Evolutionary conservation across 2,329 filamentous ascomycete genomes (phyloP).

Genomic region (Byssochlamys sp.): DNA sequence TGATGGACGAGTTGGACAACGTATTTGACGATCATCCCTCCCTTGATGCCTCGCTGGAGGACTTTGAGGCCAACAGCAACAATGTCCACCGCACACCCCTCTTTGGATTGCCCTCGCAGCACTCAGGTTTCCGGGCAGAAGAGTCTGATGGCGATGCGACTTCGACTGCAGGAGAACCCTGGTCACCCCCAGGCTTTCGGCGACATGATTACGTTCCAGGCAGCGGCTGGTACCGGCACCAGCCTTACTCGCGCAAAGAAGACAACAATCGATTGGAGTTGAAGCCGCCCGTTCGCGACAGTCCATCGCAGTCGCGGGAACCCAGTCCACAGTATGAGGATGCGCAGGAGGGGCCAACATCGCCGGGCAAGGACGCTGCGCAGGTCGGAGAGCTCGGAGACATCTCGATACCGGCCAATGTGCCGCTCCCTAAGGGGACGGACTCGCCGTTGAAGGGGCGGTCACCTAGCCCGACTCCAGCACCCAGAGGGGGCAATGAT

Average conservation of each 20-base stretch:
- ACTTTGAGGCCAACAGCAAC: slow-evolving; percentile 48
- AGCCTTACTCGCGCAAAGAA: slow-evolving; percentile 38
- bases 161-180: slow-evolving; percentile 39
- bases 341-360: slow-evolving; percentile 37
- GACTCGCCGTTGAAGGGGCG: slow-evolving; percentile 49
- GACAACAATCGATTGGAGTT: slow-evolving; percentile 29
- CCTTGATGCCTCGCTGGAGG: slow-evolving; percentile 51
- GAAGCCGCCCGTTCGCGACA: slow-evolving; percentile 33
- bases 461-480: slow-evolving; percentile 45
- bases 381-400: slow-evolving; percentile 34
- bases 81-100: slow-evolving; percentile 38
- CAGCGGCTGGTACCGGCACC: slow-evolving; percentile 47
- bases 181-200: slow-evolving; percentile 58
- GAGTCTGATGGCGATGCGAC: slow-evolving; percentile 31
- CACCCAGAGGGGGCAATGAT: slow-evolving; percentile 21
- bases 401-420: slow-evolving; percentile 44
- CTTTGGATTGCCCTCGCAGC: slow-evolving; percentile 48
- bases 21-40: slow-evolving; percentile 51
- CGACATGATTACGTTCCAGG: slow-evolving; percentile 40
- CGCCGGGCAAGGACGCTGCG: slow-evolving; percentile 17
- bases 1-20: slow-evolving; percentile 40
- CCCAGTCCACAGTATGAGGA: slow-evolving; percentile 52
- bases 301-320: slow-evolving; percentile 46
- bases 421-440: slow-evolving; percentile 46
- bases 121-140: slow-evolving; percentile 54